Evolutionary conservation across 2,329 filamentous ascomycete species (phyloP), one percentile per base, ranked within the genome.

Genomic region (Alternaria viburni): DNA sequence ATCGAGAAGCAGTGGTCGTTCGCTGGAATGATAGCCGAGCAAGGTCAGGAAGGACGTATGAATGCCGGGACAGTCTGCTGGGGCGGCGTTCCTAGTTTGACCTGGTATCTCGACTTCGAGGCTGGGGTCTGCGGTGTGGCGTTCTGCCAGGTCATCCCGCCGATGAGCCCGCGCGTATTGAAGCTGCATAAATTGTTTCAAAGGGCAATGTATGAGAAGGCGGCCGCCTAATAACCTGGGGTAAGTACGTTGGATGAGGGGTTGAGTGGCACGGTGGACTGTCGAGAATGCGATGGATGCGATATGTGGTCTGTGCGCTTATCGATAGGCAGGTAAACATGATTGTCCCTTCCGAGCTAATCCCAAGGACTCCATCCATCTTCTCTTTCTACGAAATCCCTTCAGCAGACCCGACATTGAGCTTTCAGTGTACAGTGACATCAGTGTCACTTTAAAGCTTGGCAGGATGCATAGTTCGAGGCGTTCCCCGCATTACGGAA

Each of bases 111-210:
- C 13, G 62, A 66, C 36, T 15, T 30, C 8, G 43, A 62, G 43
- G 59, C 57, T 12, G 67, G 62, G 17, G 25, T 64, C 5, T 69
- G 65, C 45, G 62, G 62, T n/a, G 54, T 65, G 11, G 65, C 65
- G 12, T 58, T 65, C 23, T 60, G 59, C 36, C 60, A 69, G 46
- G 44, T 66, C 43, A 30, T 69, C 12, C 59, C 62, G 4, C 65
- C 62, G 15, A 69, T 69, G 62, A 58, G 32, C n/a, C 62, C 63
- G 10, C 23, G 47, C 19, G 51, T 64, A 7, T 9, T 64, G 54
- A 30, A 32, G 10, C 54, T 66, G 11, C 65, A 59, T 28, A 56
- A 58, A 28, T 9, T 49, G 25, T 65, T 66, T 28, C 45, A 63
- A 25, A 62, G 45, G 19, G 65, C 19, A 5, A 64, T 65, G 6